Percentiles rank a stretch among this genome's conserved stretches.
Conservation (phyloP, 805 yeast genomes). For the Barnettozyma populi region DNA sequence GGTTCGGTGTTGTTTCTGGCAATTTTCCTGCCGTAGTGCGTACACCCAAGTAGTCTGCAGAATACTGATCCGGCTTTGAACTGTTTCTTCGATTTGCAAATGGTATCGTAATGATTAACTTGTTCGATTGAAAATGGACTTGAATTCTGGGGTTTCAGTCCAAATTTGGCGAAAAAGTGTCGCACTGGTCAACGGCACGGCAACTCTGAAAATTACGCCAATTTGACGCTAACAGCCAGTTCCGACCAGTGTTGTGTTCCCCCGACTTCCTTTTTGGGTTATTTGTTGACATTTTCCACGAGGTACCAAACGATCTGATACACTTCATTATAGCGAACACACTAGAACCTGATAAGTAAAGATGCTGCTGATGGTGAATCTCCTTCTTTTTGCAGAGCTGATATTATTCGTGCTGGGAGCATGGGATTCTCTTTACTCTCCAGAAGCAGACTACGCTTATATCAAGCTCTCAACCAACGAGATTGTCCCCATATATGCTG, state of each 20-base stretch:
- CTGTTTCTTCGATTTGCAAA: not conserved
- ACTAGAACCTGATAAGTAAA: not conserved
- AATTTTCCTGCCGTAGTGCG: not conserved
- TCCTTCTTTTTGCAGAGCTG: not conserved
- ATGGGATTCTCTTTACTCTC: slow-evolving; percentile 20
- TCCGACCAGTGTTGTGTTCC: not conserved
- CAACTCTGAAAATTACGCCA: not conserved
- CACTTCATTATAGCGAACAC: not conserved
- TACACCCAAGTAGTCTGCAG: not conserved
- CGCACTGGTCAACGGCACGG: not conserved
- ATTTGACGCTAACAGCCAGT: not conserved
- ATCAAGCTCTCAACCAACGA: slow-evolving; percentile 20
- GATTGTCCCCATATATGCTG: slow-evolving; percentile 12
- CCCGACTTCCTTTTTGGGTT: not conserved
- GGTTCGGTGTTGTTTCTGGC: not conserved
- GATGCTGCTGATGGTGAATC: not conserved
- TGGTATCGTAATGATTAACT: not conserved
- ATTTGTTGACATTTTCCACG: slow-evolving; percentile 7
- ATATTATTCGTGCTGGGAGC: not conserved
- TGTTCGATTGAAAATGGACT: not conserved
- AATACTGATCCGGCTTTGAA: not conserved
- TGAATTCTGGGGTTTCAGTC: not conserved
- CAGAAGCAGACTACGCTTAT: slow-evolving; percentile 13
- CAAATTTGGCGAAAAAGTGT: not conserved
- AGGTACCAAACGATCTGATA: not conserved